A percentile compares a stretch with the other conserved stretches of the same genome.
These are phyloP conservation scores for Penicillium brasilianum DNA, from an alignment of 2,329 filamentous ascomycete genomes.

Conservation along the genomic window DNA sequence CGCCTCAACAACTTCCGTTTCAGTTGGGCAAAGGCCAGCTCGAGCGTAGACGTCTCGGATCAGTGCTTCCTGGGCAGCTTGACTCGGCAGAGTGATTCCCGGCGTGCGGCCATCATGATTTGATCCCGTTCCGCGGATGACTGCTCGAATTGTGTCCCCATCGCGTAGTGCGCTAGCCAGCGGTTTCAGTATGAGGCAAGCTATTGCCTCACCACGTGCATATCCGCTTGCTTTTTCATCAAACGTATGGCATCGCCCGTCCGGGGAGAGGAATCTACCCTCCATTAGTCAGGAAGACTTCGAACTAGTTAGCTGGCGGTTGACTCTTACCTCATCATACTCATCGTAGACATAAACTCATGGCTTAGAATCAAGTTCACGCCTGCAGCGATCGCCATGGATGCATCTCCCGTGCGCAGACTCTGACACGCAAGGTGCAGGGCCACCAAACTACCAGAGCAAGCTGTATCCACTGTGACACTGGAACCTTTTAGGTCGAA, in stretches of 20 bases:
- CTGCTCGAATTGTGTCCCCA: conserved; percentile 49
- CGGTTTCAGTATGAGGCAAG: conserved; percentile 49
- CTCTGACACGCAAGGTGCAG: conserved; percentile 41
- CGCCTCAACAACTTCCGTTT: conserved; percentile 32
- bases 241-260: conserved; percentile 39
- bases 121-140: conserved; percentile 49
- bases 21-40: conserved; percentile 27
- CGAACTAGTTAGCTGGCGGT: accelerated
- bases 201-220: conserved; percentile 53
- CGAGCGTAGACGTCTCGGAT: neutral
- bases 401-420: conserved; percentile 30
- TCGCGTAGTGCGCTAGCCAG: conserved; percentile 49
- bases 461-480: conserved; percentile 39
- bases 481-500: conserved; percentile 42
- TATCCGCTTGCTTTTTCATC: conserved; percentile 53
- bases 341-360: conserved; percentile 35
- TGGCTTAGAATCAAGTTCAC: conserved; percentile 36
- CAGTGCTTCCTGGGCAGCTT: conserved; percentile 38
- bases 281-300: neutral
- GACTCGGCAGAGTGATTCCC: conserved; percentile 51
- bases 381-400: conserved; percentile 32
- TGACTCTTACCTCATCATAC: neutral
- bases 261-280: conserved; percentile 34
- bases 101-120: conserved; percentile 55
- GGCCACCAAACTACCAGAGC: conserved; percentile 39